A percentile compares a stretch with the other conserved stretches of the same genome.
These are phyloP conservation scores for Xylaria sp. DNA, from an alignment of 2,329 filamentous ascomycete species.

Conservation along the genomic window DNA sequence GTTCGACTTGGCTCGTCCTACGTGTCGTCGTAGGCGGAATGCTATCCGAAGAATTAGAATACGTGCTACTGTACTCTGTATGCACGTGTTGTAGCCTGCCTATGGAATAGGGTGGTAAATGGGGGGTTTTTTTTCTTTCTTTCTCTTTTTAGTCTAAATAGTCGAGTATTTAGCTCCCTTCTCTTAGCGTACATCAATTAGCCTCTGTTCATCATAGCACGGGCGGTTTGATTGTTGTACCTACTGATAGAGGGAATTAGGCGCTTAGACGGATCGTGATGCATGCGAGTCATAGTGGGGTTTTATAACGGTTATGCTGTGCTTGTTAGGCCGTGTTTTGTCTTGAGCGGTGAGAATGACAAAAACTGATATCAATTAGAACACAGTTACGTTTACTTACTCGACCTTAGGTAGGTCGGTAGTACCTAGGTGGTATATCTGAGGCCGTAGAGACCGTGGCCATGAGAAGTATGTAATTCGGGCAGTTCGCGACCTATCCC, in stretches of 20 bases:
- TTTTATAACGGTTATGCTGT: background rate
- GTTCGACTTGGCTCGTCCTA: background rate
- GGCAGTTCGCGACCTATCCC: background rate
- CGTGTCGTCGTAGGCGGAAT: background rate
- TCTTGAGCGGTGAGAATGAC: background rate
- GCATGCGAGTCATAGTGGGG: conserved; percentile 26
- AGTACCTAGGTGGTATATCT: background rate
- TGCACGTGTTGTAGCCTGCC: conserved; percentile 7
- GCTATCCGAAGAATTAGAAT: background rate
- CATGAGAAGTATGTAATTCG: background rate
- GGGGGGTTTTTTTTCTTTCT: background rate
- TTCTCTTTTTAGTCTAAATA: background rate
- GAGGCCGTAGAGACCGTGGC: no score
- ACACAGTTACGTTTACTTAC: background rate
- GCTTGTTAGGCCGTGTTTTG: background rate
- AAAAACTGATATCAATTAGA: background rate
- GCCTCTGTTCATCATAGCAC: background rate
- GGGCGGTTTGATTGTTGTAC: background rate
- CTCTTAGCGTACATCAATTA: background rate
- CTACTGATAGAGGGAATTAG: background rate
- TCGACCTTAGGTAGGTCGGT: background rate
- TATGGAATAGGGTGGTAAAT: background rate
- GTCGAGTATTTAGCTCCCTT: background rate
- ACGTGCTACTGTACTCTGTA: background rate
- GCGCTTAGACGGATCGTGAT: conserved; percentile 22